Evolutionary conservation across 495 filamentous ascomycete genomes (phyloP).

Genomic region (Podospora fimiseda): DNA sequence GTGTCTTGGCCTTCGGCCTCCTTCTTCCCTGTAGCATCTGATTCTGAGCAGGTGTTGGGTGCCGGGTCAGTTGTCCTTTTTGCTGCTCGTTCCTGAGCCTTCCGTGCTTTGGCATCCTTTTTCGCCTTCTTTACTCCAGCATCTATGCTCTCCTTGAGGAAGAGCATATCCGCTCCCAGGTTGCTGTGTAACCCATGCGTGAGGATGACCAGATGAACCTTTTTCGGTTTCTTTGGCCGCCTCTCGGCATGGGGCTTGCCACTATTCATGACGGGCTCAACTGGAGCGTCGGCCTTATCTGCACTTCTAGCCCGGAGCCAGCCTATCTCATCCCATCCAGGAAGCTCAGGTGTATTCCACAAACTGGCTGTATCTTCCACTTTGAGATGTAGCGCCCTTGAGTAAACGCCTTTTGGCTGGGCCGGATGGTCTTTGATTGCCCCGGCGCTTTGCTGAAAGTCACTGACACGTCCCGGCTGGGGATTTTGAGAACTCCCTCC

Average conservation of each 20-base stretch:
- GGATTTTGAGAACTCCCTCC: constrained; percentile 37
- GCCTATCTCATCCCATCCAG: constrained; percentile 48
- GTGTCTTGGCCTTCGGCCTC: neutral
- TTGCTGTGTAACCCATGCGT: constrained; percentile 97
- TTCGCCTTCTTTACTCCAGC: constrained; percentile 64
- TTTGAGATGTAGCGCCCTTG: constrained; percentile 63
- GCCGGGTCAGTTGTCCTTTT: constrained; percentile 28
- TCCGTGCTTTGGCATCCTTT: constrained; percentile 51
- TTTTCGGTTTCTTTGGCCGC: constrained; percentile 50
- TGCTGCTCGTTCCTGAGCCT: constrained; percentile 37
- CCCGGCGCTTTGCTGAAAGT: constrained; percentile 54
- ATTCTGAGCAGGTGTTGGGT: constrained; percentile 45
- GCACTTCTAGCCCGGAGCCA: constrained; percentile 25
- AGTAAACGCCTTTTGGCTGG: constrained; percentile 69
- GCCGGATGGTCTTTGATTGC: constrained; percentile 38
- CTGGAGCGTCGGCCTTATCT: constrained; percentile 17
- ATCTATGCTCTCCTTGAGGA: constrained; percentile 94
- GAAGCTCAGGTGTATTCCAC: constrained; percentile 85
- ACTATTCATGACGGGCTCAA: constrained; percentile 7
- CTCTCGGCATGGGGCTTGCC: constrained; percentile 7
- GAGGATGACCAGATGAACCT: constrained; percentile 81
- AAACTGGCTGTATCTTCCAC: constrained; percentile 83
- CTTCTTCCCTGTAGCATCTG: neutral
- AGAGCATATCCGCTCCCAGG: constrained; percentile 94
- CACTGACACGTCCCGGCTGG: constrained; percentile 62